Evolutionary conservation across 1,284 basidiomycete species (phyloP).

Genomic region (Rhodotorula sp.): DNA sequence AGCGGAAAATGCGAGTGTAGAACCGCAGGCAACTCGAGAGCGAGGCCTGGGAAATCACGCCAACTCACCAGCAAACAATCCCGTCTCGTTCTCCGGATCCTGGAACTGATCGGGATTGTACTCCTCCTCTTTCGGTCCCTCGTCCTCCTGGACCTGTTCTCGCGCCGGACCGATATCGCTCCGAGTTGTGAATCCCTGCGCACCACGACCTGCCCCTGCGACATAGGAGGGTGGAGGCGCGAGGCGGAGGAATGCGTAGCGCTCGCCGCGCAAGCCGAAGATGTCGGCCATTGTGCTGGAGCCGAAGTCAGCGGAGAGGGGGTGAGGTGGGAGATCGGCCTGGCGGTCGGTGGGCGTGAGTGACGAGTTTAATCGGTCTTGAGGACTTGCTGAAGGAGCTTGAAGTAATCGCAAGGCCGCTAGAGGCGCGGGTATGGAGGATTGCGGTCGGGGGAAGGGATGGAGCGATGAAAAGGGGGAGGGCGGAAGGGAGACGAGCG

Average conservation of each 20-base stretch:
- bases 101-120: constrained; percentile 85
- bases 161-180: constrained; percentile 98
- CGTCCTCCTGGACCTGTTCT: constrained; percentile 75
- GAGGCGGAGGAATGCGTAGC: constrained; percentile 30
- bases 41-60: too few relatives aligned
- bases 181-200: constrained; percentile 96
- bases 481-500: too few relatives aligned
- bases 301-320: too few relatives aligned
- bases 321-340: too few relatives aligned
- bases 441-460: too few relatives aligned
- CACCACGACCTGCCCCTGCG: constrained; percentile 92
- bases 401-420: too few relatives aligned
- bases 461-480: too few relatives aligned
- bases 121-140: constrained; percentile 63
- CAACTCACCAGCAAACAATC: constrained; percentile 72
- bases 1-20: too few relatives aligned
- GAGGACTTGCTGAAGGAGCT: too few relatives aligned
- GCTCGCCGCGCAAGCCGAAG: constrained; percentile 31
- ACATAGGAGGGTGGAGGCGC: constrained; percentile 62
- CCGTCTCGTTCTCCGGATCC: constrained; percentile 96
- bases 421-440: too few relatives aligned
- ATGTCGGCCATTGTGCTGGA: constrained; percentile 21
- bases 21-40: not conserved
- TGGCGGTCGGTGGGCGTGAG: too few relatives aligned
- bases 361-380: too few relatives aligned